Percentiles rank a stretch among this genome's conserved stretches.
phyloP scores from a whole-genome alignment of 495 filamentous ascomycete species.

The Gamarada debralockiae region DNA sequence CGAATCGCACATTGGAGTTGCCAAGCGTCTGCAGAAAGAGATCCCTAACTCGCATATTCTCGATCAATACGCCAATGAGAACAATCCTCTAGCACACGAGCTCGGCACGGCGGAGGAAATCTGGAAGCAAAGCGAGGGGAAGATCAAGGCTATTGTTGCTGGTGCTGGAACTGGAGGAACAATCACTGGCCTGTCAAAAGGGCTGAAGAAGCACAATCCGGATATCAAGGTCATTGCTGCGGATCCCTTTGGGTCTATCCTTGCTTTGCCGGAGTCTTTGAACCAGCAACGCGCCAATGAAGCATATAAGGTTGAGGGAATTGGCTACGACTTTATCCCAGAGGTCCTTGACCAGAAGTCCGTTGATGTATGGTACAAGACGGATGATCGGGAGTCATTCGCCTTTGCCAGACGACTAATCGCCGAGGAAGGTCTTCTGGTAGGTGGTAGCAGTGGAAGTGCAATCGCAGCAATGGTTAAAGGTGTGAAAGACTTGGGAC shows the following conservation, averaged over 20 bases:
- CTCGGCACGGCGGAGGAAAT: constrained; percentile 94
- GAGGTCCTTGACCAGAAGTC: constrained; percentile 78
- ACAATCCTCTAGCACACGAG: constrained; percentile 95
- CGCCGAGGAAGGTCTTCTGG: constrained; percentile 89
- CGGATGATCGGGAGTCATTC: constrained; percentile 89
- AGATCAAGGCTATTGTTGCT: constrained; percentile 80
- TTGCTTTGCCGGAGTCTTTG: constrained; percentile 72
- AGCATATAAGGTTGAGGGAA: constrained; percentile 96
- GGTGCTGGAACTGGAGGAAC: constrained; percentile 96
- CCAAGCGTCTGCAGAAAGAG: constrained; percentile 84
- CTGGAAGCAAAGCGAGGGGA: constrained; percentile 84
- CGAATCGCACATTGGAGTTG: constrained; percentile 96
- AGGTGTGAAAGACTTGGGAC: constrained; percentile 68
- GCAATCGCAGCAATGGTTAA: constrained; percentile 82
- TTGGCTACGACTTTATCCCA: constrained; percentile 97
- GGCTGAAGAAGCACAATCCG: constrained; percentile 80
- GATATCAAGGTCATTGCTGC: constrained; percentile 84
- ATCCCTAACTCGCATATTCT: constrained; percentile 95
- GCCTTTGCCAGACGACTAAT: constrained; percentile 84
- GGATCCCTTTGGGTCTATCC: constrained; percentile 84
- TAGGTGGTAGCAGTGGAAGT: constrained; percentile 91
- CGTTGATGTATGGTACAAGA: constrained; percentile 98
- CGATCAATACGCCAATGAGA: constrained; percentile 89
- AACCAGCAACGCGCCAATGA: constrained; percentile 78
- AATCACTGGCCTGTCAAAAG: constrained; percentile 83